Conservation (phyloP, 148 eudicot species). For the Vaccinium myrtillus region DNA sequence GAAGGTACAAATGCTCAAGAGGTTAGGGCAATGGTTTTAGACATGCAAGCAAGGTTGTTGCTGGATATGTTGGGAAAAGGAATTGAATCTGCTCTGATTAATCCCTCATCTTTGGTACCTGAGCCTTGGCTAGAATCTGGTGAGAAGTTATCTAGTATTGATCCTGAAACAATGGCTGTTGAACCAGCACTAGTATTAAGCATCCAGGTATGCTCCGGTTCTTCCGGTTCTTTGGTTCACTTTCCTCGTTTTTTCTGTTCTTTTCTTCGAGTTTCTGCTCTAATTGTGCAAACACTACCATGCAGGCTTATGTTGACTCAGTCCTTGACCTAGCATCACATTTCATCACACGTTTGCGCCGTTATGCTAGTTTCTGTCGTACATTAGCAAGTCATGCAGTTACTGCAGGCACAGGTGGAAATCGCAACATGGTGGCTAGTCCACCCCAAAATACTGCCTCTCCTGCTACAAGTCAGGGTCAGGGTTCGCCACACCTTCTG, state of each 20-base stretch:
- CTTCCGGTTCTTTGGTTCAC: neutral
- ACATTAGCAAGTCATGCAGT: slow-evolving; percentile 95
- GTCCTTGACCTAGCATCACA: slow-evolving; percentile 96
- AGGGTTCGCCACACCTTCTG: slow-evolving; percentile 23
- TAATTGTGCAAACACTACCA: slow-evolving; percentile 9
- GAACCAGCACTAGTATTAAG: slow-evolving; percentile 73
- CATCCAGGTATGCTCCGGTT: slow-evolving; percentile 65
- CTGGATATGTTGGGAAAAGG: slow-evolving; percentile 98
- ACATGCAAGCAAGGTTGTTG: slow-evolving; percentile 97
- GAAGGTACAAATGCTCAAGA: slow-evolving; percentile 98
- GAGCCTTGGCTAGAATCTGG: slow-evolving; percentile 96
- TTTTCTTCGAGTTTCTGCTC: slow-evolving; percentile 5
- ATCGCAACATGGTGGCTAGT: slow-evolving; percentile 82
- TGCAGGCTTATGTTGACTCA: slow-evolving; percentile 98
- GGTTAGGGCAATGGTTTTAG: slow-evolving; percentile 98
- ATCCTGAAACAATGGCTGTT: slow-evolving; percentile 92
- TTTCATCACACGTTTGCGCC: slow-evolving; percentile 93
- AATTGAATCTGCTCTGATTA: slow-evolving; percentile 85
- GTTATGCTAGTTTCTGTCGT: slow-evolving; percentile 99
- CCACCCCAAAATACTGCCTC: slow-evolving; percentile 80
- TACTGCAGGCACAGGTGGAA: slow-evolving; percentile 82
- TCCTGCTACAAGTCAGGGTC: slow-evolving; percentile 80
- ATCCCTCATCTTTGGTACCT: slow-evolving; percentile 79
- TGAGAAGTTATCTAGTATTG: slow-evolving; percentile 64
- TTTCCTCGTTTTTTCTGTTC: neutral